Conservation (phyloP, 495 filamentous ascomycete genomes). For the Xeromyces bisporus region DNA sequence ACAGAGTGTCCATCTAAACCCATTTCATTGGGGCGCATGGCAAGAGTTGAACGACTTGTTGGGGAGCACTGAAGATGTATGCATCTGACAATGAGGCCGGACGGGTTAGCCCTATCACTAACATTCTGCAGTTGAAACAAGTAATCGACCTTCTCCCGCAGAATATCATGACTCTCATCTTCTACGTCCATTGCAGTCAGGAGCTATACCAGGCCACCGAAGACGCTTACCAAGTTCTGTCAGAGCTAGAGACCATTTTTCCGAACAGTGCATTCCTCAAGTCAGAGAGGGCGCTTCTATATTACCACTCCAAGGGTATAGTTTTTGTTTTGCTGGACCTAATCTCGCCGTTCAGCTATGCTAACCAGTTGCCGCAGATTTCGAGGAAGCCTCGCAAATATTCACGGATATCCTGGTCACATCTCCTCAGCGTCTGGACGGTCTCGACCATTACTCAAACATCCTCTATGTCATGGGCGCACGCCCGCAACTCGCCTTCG, state of each 20-base stretch:
- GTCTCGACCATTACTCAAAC: conserved; percentile 88
- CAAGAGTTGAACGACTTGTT: conserved; percentile 65
- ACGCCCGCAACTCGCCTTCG: conserved; percentile 74
- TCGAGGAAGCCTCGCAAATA: conserved; percentile 66
- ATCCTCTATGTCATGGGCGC: conserved; percentile 85
- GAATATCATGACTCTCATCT: conserved; percentile 86
- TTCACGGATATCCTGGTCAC: conserved; percentile 66
- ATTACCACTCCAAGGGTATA: conserved; percentile 75
- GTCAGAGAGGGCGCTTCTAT: conserved; percentile 72
- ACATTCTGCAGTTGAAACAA: conserved; percentile 31
- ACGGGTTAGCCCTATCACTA: conserved; percentile 5
- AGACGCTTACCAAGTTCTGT: conserved; percentile 47
- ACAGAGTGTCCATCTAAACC: conserved; percentile 65
- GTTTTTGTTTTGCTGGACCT: too few relatives aligned
- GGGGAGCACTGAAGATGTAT: conserved; percentile 65
- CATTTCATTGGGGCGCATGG: conserved; percentile 97
- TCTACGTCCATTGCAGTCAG: conserved; percentile 75
- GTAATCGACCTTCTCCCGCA: conserved; percentile 51
- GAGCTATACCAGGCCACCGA: conserved; percentile 78
- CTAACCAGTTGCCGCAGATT: too few relatives aligned
- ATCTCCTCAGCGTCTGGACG: conserved; percentile 79
- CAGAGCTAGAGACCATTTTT: conserved; percentile 64
- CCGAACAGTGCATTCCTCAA: conserved; percentile 75
- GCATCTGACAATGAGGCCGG: conserved; percentile 13
- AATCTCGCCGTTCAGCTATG: too few relatives aligned